Evolutionary conservation across 1,284 basidiomycete genomes (phyloP), one percentile per base, ranked within the genome.

Genomic region (Sanghuangporus weigelae): DNA sequence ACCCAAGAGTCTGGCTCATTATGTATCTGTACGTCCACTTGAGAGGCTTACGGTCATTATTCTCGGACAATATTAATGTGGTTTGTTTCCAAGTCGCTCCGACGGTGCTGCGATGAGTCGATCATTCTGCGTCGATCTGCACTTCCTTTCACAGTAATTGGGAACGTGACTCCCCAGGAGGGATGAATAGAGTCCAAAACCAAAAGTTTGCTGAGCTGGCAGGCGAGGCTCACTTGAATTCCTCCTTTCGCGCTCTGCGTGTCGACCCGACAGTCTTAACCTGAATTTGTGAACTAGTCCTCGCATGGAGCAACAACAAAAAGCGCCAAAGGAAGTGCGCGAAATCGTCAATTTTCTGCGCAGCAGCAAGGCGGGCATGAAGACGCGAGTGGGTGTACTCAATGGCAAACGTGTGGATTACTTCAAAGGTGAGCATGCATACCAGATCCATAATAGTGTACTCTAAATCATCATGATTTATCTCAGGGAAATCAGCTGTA

Each of bases 351-450:
- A 92, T 69, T 98, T 93, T 72, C 79, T 98, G 55, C 85, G 95
- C 55, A 88, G 90, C 69, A 89, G 90, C 68, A 89, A 87, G 71
- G 83, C 94, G 35, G 93, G 93, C 12, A 88, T 97, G 71, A 98
- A 98, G 80, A 86, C 90, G 63, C 84, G 93, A 67, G 87, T 92
- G 3, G 96, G 96, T 44, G 89, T 95, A 7, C 78, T 98, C 71
- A 94, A 94, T 70, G 97, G 96, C 44, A 98, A 97, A 76, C 89
- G 96, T 55, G 82, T 96, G 63, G 96, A 98, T 76, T 98, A 98
- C 79, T 99, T 99, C 81, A 98, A 96, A 81, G 96, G 95, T 92
- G 68, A 69, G 83, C 78, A 3, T 36, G 46, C 35, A 59, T 12
- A 38, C 31, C 62, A 46, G 57, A 49, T 53, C 21, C 0, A 14